Evolutionary conservation across 2,329 filamentous ascomycete genomes (phyloP).

Genomic region (Fusarium udum): DNA sequence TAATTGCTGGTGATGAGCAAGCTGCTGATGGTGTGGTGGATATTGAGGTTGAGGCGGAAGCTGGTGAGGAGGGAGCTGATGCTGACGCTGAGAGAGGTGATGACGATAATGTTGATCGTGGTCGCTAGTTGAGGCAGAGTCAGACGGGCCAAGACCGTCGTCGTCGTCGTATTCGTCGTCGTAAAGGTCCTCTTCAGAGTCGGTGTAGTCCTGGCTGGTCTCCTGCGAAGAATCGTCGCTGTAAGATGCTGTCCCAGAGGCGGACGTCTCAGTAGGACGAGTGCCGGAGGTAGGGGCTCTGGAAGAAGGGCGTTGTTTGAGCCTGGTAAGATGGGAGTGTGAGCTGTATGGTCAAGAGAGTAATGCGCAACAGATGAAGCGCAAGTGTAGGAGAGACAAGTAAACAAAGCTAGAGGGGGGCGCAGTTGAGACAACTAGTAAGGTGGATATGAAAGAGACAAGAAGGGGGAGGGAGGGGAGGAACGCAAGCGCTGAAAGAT

Average conservation of each 20-base stretch:
- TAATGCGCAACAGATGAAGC: constrained; percentile 12
- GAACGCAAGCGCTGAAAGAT: constrained; percentile 24
- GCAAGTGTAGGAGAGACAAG: constrained; percentile 20
- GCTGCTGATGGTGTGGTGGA: constrained; percentile 48
- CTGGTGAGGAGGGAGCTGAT: constrained; percentile 46
- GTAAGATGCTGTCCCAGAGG: constrained; percentile 48
- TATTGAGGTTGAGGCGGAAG: constrained; percentile 48
- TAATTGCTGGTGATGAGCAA: constrained; percentile 41
- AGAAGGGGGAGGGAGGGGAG: constrained; percentile 27
- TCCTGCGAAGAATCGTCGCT: constrained; percentile 52
- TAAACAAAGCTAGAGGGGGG: constrained; percentile 32
- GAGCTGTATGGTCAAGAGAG: constrained; percentile 25
- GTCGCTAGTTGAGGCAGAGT: constrained; percentile 62
- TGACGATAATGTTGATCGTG: constrained; percentile 39
- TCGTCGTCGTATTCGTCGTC: constrained; percentile 51
- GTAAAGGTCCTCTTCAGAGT: constrained; percentile 49
- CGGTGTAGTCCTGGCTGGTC: constrained; percentile 42
- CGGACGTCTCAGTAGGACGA: constrained; percentile 43
- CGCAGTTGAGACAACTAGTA: constrained; percentile 30
- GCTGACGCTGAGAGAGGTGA: constrained; percentile 47
- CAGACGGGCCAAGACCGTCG: constrained; percentile 65
- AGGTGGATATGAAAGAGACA: constrained; percentile 23
- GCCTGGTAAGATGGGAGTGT: constrained; percentile 37
- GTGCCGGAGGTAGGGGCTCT: constrained; percentile 38
- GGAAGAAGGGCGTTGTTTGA: constrained; percentile 42